A percentile compares a stretch with the other conserved stretches of the same genome.
Evolutionary conservation across 768 basidiomycete species (phyloP).

Genomic region (Daedaleopsis nitida): DNA sequence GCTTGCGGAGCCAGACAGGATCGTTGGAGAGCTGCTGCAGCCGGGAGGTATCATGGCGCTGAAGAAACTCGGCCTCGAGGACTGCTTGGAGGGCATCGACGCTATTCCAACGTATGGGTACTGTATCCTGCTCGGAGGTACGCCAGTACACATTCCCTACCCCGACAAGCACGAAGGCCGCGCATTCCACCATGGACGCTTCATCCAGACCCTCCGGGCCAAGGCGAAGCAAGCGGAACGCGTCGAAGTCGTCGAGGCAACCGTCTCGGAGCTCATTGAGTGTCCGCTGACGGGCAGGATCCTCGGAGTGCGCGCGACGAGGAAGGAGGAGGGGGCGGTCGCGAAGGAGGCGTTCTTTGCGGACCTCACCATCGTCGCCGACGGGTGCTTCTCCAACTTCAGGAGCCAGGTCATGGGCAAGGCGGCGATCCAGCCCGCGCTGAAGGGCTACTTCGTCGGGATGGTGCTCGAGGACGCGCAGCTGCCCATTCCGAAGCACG

Average conservation of each 20-base stretch:
- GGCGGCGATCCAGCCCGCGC: conserved; percentile 48
- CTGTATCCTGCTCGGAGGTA: conserved; percentile 68
- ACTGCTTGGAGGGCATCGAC: conserved; percentile 84
- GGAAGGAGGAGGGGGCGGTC: conserved; percentile 34
- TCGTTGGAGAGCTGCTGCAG: conserved; percentile 96
- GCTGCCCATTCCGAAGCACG: conserved; percentile 74
- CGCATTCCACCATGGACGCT: conserved; percentile 92
- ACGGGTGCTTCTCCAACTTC: conserved; percentile 96
- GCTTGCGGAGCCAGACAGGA: conserved; percentile 89
- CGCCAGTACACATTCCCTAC: conserved; percentile 87
- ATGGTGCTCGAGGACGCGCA: conserved; percentile 75
- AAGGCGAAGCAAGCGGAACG: conserved; percentile 60
- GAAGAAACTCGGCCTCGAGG: conserved; percentile 72
- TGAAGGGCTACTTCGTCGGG: conserved; percentile 83
- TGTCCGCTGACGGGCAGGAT: conserved; percentile 53
- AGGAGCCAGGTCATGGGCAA: conserved; percentile 64
- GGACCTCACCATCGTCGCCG: conserved; percentile 84
- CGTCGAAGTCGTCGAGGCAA: conserved; percentile 85
- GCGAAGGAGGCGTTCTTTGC: conserved; percentile 64
- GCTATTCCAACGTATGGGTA: conserved; percentile 84
- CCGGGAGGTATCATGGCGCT: conserved; percentile 87
- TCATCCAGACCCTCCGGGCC: conserved; percentile 77
- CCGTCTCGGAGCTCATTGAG: conserved; percentile 74
- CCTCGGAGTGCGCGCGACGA: conserved; percentile 67
- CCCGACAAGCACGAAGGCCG: conserved; percentile 72